Percentiles rank a stretch among this genome's conserved stretches.
These are phyloP conservation scores for Porcisia deanei DNA, from an alignment of 208 protist species.

Conservation along the genomic window DNA sequence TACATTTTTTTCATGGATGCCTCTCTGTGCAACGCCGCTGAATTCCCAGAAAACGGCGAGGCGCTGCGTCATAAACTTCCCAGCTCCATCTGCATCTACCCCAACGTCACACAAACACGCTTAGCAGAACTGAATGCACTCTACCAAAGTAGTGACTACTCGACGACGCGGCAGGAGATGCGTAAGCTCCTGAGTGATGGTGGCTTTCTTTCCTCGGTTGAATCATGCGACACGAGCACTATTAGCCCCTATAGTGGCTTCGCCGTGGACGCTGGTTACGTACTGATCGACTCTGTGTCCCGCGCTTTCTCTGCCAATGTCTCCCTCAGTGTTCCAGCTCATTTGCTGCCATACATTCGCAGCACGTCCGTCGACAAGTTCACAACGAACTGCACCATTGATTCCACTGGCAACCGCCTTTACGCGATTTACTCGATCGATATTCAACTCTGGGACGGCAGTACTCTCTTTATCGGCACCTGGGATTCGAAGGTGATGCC, in stretches of 20 bases:
- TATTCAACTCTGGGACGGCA: constrained; percentile 55
- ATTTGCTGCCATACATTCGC: constrained; percentile 54
- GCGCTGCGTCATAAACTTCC: constrained; percentile 49
- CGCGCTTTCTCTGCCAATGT: constrained; percentile 43
- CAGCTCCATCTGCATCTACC: constrained; percentile 83
- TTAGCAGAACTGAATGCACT: constrained; percentile 48
- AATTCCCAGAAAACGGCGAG: constrained; percentile 19
- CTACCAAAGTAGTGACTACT: constrained; percentile 29
- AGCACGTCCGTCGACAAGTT: constrained; percentile 58
- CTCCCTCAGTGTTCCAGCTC: constrained; percentile 49
- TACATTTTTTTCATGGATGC: constrained; percentile 79
- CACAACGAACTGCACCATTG: constrained; percentile 68
- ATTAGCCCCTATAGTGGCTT: constrained; percentile 56
- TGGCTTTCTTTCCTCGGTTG: constrained; percentile 56
- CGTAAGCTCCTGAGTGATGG: constrained; percentile 53
- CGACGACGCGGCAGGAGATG: constrained; percentile 34
- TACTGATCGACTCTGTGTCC: constrained; percentile 61
- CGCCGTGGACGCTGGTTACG: constrained; percentile 74
- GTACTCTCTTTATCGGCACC: constrained; percentile 50
- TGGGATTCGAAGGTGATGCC: constrained; percentile 53
- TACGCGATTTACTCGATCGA: constrained; percentile 60
- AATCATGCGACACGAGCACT: constrained; percentile 40
- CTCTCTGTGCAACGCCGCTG: constrained; percentile 67
- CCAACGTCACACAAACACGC: constrained; percentile 37
- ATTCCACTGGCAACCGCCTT: constrained; percentile 67